Evolutionary conservation across 495 filamentous ascomycete genomes (phyloP), one percentile per base, ranked within the genome.

Genomic region (Friedmanniomyces endolithicus): DNA sequence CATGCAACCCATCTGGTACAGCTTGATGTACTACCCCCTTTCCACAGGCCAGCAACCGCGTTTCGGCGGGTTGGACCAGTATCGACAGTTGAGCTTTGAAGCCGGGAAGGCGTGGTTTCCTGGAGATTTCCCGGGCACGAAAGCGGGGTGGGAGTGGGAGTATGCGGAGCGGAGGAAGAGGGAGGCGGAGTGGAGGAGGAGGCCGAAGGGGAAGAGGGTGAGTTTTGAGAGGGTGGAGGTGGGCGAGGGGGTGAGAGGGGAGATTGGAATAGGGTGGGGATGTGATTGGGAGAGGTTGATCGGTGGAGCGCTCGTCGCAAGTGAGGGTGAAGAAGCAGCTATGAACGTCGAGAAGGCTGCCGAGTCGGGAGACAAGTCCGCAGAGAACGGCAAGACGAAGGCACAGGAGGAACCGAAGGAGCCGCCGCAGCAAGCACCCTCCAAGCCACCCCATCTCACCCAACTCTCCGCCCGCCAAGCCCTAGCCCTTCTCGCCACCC

Each of bases 251-350:
- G 79, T 78, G 44, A 94, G 82, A 61, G 90, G 92, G 1, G 92
- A 97, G 63, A 65, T 94, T 39, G 92, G 92, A 1, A 67, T 74
- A 49, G 89, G 89, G 1, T 89, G 86, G 80, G 79, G 80, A 17
- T 96, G 90, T 71, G 90, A 96, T 64, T 97, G 88, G 78, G 84
- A 87, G 58, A 69, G 71, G 53, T 73, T 92, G 20, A 69, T 81
- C 27, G 8, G 22, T 44, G 61, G 58, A 4, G 14, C 40, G 20
- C 39, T 47, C 2, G 46, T 58, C 25, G 47, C 19, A 17, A 50
- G 29, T 1, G 49, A 16, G 44, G 55, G 29, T 1, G 39, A 8
- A 6, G 55, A 19, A 35, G 25, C 22, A 11, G 41, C 29, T 33
- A 37, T 12, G 22, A 41, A 40, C 1, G 56, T 19, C 17, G 47